These are phyloP conservation scores for Bolboschoenoplectus hybrid DNA, from an alignment of 202 grass and related monocot genomes.

Conservation along the genomic window DNA sequence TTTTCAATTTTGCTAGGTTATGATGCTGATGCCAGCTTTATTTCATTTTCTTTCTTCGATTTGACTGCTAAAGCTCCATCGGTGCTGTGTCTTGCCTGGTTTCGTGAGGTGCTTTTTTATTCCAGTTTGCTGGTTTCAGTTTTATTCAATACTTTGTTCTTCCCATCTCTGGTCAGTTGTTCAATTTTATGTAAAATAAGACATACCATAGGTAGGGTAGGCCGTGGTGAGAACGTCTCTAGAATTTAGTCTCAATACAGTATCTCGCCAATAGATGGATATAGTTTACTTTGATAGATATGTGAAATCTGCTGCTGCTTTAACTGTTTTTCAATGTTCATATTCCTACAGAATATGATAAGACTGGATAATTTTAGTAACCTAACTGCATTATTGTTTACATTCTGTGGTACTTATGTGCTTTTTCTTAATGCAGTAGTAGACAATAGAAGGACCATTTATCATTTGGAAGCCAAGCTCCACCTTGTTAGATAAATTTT, in stretches of 20 bases:
- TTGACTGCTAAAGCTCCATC: neutral
- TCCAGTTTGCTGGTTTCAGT: neutral
- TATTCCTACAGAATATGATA: neutral
- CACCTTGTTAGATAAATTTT: neutral
- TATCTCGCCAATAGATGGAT: neutral
- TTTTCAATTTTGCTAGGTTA: neutral
- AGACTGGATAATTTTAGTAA: neutral
- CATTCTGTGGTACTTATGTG: neutral
- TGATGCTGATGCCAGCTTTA: neutral
- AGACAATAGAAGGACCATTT: neutral
- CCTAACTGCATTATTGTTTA: neutral
- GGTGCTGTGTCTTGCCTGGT: neutral
- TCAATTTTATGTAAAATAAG: neutral
- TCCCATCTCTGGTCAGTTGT: neutral
- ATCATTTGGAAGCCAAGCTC: neutral
- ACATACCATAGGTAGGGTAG: neutral
- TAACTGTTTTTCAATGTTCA: neutral
- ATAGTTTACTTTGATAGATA: neutral
- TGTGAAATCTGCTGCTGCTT: neutral
- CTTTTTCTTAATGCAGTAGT: neutral
- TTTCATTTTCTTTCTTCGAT: neutral
- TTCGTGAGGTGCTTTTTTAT: neutral
- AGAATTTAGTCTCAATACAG: neutral
- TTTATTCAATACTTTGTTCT: neutral
- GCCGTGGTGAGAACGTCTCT: neutral